Base-by-base conservation (phyloP, 805 yeast genomes). In the Starmerella kuoi region DNA sequence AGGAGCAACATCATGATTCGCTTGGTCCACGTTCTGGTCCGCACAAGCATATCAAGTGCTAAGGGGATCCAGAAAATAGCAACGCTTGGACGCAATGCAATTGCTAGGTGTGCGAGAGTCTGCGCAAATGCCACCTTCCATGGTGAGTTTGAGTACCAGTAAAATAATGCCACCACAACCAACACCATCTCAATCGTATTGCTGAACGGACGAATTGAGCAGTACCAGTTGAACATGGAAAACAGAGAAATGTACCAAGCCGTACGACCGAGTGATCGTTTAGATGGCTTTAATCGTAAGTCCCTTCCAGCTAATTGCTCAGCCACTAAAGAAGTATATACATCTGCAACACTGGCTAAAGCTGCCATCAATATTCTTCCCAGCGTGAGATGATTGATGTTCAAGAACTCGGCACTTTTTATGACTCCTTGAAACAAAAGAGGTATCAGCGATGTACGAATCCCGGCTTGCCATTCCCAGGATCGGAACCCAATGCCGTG, bases 381-480 rank as follows among this genome's bases (percentile, higher is more conserved):
- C 0, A 55, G 53, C 17, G 46, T 37, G 19, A 57, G 37, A 36
- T 57, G 44, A 45, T 68, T 62, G 3, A 69, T 45, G 1, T 55
- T 54, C 0, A 69, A 42, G 0, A 44, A 0, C 1, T 63, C 62
- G 17, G 67, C 59, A 0, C 66, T 20, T 40, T 58, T 50, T 53
- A 68, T 66, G 14, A 70, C 68, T 1, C 56, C 41, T 1, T 76
- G 74, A 55, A 82, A 85, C 1, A 88, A 41, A 33, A 79, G 61
- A 0, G 98, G 96, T 52, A 86, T 88, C 0, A 80, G 60, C 41
- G 82, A 78, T 8, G 94, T 79, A 46, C 99, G 62, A 4, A 91
- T 61, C 0, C 77, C 78, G 37, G 68, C 65, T 20, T 62, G 58
- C 98, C 98, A 91, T 61, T 91, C 99, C 99, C 99, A 91, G 0